phyloP scores from a whole-genome alignment of 257 asterid species.

The Dorcoceras hygrometricum region DNA sequence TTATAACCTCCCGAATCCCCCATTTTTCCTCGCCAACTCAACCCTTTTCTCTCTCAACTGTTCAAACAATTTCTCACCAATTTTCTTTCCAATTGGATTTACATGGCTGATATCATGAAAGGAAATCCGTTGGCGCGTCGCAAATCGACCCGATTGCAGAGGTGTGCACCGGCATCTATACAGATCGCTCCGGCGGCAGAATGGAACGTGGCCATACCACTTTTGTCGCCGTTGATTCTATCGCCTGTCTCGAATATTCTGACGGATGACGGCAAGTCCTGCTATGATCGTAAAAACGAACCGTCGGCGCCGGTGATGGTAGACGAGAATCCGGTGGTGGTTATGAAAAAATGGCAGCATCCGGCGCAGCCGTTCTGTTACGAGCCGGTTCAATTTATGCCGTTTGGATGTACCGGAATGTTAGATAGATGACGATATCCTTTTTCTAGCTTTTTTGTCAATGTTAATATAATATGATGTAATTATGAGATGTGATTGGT shows the following conservation, averaged over 20 bases:
- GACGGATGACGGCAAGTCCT: conserved; percentile 33
- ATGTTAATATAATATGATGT: conserved; percentile 1
- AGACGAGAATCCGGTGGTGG: conserved; percentile 38
- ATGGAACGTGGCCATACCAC: conserved; percentile 70
- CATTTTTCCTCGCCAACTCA: conserved; percentile 2
- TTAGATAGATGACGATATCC: conserved; percentile 33
- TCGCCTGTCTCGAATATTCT: conserved; percentile 44
- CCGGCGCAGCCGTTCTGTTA: conserved; percentile 67
- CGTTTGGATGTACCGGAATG: conserved; percentile 48
- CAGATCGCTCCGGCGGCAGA: conserved; percentile 45
- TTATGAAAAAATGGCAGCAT: conserved; percentile 54
- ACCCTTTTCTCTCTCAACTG: background rate
- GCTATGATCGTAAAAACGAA: conserved; percentile 26
- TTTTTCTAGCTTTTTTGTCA: background rate
- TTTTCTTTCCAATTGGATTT: background rate
- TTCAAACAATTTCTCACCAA: background rate
- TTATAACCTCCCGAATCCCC: conserved; percentile 25
- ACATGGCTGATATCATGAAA: conserved; percentile 41
- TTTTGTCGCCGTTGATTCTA: conserved; percentile 58
- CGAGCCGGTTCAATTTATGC: conserved; percentile 45
- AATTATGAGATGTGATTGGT: background rate
- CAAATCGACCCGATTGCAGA: conserved; percentile 52
- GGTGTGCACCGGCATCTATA: conserved; percentile 58
- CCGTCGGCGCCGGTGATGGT: conserved; percentile 21
- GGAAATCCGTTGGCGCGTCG: conserved; percentile 29